Conservation (phyloP, 1,284 basidiomycete genomes). For the Cryptococcus wingfieldii region DNA sequence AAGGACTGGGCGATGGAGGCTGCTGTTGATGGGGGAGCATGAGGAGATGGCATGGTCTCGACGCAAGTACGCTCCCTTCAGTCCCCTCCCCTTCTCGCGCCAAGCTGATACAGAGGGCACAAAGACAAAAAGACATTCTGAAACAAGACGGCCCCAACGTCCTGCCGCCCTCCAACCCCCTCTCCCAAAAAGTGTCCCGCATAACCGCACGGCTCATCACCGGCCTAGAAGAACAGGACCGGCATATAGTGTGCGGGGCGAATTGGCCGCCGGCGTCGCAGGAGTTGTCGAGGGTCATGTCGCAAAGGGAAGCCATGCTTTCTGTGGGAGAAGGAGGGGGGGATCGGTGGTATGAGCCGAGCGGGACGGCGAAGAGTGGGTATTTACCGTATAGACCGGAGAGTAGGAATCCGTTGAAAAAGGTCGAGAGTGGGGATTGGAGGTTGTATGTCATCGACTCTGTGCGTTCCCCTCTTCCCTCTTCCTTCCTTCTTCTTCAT, state of each 20-base stretch:
- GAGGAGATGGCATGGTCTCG: slow-evolving; percentile 54
- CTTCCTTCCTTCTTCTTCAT: too few species aligned
- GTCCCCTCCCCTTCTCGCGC: not conserved
- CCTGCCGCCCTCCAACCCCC: slow-evolving; percentile 45
- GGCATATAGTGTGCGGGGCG: slow-evolving; percentile 47
- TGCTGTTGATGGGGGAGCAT: slow-evolving; percentile 53
- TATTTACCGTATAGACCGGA: slow-evolving; percentile 48
- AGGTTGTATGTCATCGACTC: slow-evolving; percentile 52
- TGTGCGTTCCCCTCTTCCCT: slow-evolving; percentile 32
- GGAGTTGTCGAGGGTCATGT: slow-evolving; percentile 30
- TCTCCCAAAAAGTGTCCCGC: slow-evolving; percentile 44
- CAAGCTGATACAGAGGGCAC: not conserved
- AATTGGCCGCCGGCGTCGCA: slow-evolving; percentile 44
- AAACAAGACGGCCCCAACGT: slow-evolving; percentile 48
- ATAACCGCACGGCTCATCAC: slow-evolving; percentile 44
- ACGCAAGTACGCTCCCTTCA: slow-evolving; percentile 41
- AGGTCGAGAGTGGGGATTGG: slow-evolving; percentile 49
- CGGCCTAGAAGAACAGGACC: slow-evolving; percentile 48
- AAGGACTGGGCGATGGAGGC: slow-evolving; percentile 52
- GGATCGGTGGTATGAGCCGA: slow-evolving; percentile 33
- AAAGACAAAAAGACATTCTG: slow-evolving; percentile 50
- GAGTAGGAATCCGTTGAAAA: slow-evolving; percentile 50
- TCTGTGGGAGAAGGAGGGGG: not conserved
- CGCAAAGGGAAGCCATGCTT: slow-evolving; percentile 25
- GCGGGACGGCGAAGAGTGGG: slow-evolving; percentile 41